Evolutionary conservation across 352 stramenopile genomes (phyloP), one percentile per base, ranked within the genome.

Genomic region (Plasmopara halstedii): DNA sequence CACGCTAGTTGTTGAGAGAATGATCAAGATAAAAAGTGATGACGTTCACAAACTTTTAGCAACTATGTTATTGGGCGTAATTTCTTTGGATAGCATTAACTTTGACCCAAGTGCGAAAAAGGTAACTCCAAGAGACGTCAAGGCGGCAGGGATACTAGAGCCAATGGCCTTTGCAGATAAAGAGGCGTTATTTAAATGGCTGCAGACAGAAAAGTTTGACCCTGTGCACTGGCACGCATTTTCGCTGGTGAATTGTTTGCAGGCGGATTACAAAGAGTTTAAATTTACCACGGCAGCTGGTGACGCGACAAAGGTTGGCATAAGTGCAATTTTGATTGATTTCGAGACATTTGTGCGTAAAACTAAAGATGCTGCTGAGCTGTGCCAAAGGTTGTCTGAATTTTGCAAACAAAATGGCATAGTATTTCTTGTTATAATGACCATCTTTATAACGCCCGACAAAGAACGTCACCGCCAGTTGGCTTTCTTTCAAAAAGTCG

Each of bases 231-330:
- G 80, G 80, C 33, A n/a, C 6, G 42, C 45, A 15, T 88, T 91
- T 44, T 67, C 74, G 1, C 51, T 89, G 33, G 43, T 39, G 27
- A 80, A 88, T 47, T 88, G 77, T 54, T 60, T 92, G 38, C 50
- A 69, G 37, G 83, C 75, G 57, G 80, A 92, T 58, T 86, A 86
- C 65, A 92, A 92, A 41, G 73, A 89, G 54, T 89, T 89, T 21
- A 50, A 29, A 15, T 66, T 64, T 34, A 34, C 50, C 1, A 37
- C 39, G 27, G 19, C 19, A 3, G 22, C 1, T 3, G 26, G 38
- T 32, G 18, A 23, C 2, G 7, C 20, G 6, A 42, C 37, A 17
- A 62, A 67, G 22, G 73, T 80, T 29, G 77, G 76, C 4, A 78
- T 85, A 17, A 86, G 73, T 36, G 53, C 73, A 1, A 61, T 91